Percentiles rank a stretch among this genome's conserved stretches.
These are phyloP conservation scores for Rhynchospora breviuscula DNA, from an alignment of 176 grass and related monocot genomes.

Conservation along the genomic window DNA sequence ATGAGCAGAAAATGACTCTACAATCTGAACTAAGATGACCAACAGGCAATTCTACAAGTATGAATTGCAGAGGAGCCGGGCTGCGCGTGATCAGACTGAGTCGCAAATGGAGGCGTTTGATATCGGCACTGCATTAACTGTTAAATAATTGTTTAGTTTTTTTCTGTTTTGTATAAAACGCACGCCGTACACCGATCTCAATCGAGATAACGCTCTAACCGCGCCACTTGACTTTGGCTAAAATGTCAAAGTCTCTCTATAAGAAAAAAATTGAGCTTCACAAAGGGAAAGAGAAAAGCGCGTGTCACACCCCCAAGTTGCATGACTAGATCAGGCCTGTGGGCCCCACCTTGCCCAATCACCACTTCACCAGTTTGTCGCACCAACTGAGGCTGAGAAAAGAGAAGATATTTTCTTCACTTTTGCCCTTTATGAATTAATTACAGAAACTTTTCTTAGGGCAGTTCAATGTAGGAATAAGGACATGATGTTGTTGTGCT, in stretches of 20 bases:
- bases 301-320: conserved; percentile 3
- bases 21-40: not conserved
- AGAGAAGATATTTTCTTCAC: not conserved
- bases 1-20: not conserved
- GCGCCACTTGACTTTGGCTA: conserved; percentile 5
- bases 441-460: not conserved
- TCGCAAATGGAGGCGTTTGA: not conserved
- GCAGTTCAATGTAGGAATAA: not conserved
- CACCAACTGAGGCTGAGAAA: conserved; percentile 1
- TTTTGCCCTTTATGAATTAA: not conserved
- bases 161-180: not conserved
- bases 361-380: not conserved
- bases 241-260: conserved; percentile 10
- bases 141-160: not conserved
- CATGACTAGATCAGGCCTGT: not conserved
- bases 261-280: not conserved
- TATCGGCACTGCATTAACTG: not conserved
- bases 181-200: not conserved
- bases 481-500: not conserved
- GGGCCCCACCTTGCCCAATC: not conserved
- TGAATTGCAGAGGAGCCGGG: not conserved
- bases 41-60: not conserved
- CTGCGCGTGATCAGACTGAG: not conserved
- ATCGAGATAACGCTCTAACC: not conserved
- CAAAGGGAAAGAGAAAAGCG: not conserved